Evolutionary conservation across 352 stramenopile genomes (phyloP), one percentile per base, ranked within the genome.

Genomic region (Phytopythium ostracodes): DNA sequence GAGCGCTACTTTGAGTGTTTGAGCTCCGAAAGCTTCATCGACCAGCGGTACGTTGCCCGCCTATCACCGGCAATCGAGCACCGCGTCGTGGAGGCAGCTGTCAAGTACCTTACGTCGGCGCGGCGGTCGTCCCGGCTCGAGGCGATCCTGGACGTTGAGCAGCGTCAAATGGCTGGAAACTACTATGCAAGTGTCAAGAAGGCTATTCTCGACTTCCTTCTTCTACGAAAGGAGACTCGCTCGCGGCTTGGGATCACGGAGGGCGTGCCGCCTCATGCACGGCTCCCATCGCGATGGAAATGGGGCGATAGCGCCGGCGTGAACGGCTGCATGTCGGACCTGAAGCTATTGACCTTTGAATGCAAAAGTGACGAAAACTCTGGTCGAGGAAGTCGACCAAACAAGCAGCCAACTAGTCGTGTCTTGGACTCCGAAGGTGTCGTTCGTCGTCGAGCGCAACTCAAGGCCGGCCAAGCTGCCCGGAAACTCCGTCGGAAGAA

Each of bases 161-260:
- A 77, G 9, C 38, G 71, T 42, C 79, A 88, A 49, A 88, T 87
- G 49, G 43, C 81, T 10, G 58, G 62, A 25, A 90, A 79, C 38
- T 94, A 91, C 51, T 79, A 83, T 57, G 36, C 68, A 4, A 92
- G 85, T 47, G 64, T 81, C 31, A 92, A 88, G 70, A 92, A 91
- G 62, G 74, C 83, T 5, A 83, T 92, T 51, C 33, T 94, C 7
- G 84, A 94, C 51, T 94, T 92, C 59, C 27, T 92, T 7, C 58
- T 94, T 3, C 58, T 90, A 18, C 77, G 83, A 0, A 44, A 29
- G 9, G 53, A 58, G 11, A 77, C 82, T 8, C 64, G 79, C 6
- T n/a, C 67, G 1, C 81, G 83, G 11, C 62, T 94, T 2, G 63
- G 67, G 12, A 89, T 94, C 47, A 35, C 58, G 0, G 58, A 71